Base-by-base conservation (phyloP, 257 asterid genomes). In the Petunia secreta region DNA sequence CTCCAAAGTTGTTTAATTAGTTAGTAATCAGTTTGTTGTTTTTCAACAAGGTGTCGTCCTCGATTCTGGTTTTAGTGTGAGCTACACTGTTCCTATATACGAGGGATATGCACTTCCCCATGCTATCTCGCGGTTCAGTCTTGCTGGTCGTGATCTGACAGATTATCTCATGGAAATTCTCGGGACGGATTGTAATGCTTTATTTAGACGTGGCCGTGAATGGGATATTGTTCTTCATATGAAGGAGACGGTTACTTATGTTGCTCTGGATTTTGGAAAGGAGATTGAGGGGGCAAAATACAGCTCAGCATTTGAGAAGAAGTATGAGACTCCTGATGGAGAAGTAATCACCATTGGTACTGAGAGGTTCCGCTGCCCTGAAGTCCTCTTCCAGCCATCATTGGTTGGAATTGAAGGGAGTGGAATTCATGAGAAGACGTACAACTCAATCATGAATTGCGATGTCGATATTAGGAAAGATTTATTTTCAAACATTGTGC, bases 321-420 rank as follows among this genome's bases (percentile, higher is more conserved):
- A 57, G 1, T 81, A 81, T 15, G 80, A 74, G 75, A 40, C 48
- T 10, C 75, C 66, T 3, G 69, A 55, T 54, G 79, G 59, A 15
- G 34, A 80, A 13, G n/a, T 67, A 0, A 14, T 43, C 68, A 80
- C 53, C 11, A 44, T 75, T 38, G 68, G 75, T 4, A 16, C 52
- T 37, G 84, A 81, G 67, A 81, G 84, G 71, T 75, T 81, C 59
- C 76, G 77, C 8, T 80, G 80, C 59, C 75, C 80, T 58, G 83
- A 74, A 37, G 57, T 64, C 65, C 75, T 81, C 40, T 81, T 81
- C 76, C 84, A 64, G 15, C 76, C 76, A 4, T 62, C 84, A 63
- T 63, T 75, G 13, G 60, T 53, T 75, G 77, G 83, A 6, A 80
- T 44, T 65, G 78, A 80, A 46, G 66, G 43, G 8, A n/a, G 14